Conservation (phyloP, 2,329 filamentous ascomycete genomes). For the Pyricularia sp. region DNA sequence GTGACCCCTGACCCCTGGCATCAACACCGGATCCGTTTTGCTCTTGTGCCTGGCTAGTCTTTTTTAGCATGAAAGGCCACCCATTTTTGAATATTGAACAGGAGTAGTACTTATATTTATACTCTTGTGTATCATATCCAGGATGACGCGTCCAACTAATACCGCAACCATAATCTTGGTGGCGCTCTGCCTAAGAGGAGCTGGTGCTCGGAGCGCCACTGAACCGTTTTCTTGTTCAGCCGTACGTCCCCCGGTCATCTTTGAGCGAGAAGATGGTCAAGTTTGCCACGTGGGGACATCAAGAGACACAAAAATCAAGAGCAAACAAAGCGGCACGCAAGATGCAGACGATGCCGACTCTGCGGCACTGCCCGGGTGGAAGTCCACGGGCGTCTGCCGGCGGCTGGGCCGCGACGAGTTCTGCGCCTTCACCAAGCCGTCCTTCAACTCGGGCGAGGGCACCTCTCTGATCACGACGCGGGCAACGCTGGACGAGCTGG, state of each 20-base stretch:
- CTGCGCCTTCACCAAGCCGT: conserved; percentile 16
- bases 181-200: not conserved
- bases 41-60: not conserved
- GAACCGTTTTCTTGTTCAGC: not conserved
- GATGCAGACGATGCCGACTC: not conserved
- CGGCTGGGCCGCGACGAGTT: conserved; percentile 8
- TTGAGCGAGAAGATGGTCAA: not conserved
- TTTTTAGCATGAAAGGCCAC: not conserved
- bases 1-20: not conserved
- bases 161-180: not conserved
- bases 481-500: conserved; percentile 12
- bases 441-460: conserved; percentile 16
- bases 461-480: conserved; percentile 19
- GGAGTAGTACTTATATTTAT: not conserved
- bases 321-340: not conserved
- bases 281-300: not conserved
- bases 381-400: not conserved
- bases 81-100: not conserved
- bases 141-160: not conserved
- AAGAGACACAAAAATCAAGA: not conserved
- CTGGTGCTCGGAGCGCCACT: not conserved
- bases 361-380: not conserved
- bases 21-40: not conserved
- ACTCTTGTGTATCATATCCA: not conserved
- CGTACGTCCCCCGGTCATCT: not conserved